Percentiles rank a stretch among this genome's conserved stretches.
Conservation (phyloP, 75 land plant species). For the Picea sitchensis region DNA sequence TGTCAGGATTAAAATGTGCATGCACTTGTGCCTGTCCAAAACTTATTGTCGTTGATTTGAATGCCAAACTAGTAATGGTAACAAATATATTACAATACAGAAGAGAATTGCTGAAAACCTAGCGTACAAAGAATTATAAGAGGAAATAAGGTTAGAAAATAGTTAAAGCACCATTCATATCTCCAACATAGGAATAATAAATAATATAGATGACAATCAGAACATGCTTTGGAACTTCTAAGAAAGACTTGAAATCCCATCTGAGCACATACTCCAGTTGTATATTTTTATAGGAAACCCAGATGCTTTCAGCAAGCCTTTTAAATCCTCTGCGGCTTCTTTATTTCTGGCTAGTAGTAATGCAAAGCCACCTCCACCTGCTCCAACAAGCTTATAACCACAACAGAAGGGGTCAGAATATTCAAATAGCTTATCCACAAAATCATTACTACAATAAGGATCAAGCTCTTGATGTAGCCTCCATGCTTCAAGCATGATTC, state of each 20-base stretch:
- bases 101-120: not conserved
- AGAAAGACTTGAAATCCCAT: not conserved
- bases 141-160: not conserved
- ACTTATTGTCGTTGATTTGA: not conserved
- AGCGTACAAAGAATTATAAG: not conserved
- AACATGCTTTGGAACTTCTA: conserved; percentile 3
- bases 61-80: not conserved
- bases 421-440: conserved; percentile 79
- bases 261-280: conserved; percentile 50
- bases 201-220: not conserved
- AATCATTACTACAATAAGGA: conserved; percentile 83
- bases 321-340: conserved; percentile 44
- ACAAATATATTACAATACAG: not conserved
- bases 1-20: not conserved
- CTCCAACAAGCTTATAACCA: conserved; percentile 97
- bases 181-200: not conserved
- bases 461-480: conserved; percentile 90
- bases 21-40: not conserved
- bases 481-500: conserved; percentile 92
- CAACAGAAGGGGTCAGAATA: conserved; percentile 55
- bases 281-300: conserved; percentile 46
- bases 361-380: conserved; percentile 98
- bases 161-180: no score
- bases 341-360: conserved; percentile 66
- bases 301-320: conserved; percentile 26